Evolutionary conservation across 1,284 basidiomycete genomes (phyloP).

Genomic region (Rhizopogon parksii): DNA sequence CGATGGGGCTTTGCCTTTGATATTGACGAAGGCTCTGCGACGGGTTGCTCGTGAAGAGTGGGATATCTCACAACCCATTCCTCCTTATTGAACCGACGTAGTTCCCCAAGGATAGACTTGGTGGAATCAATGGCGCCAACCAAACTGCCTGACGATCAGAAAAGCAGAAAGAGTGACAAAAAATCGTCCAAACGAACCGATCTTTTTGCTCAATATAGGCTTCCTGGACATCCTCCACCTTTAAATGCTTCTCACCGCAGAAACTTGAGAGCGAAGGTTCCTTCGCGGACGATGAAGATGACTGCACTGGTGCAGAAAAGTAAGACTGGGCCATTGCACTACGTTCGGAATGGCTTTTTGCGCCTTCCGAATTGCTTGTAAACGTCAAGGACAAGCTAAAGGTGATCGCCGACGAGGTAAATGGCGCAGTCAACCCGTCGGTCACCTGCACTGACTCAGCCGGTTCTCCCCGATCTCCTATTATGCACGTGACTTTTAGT

Average conservation of each 20-base stretch:
- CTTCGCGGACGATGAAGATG: neutral
- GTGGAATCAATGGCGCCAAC: slow-evolving; percentile 70
- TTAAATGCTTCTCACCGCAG: slow-evolving; percentile 39
- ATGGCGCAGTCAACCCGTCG: neutral
- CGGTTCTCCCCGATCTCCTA: neutral
- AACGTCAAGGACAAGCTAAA: slow-evolving; percentile 3
- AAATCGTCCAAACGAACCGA: slow-evolving; percentile 37
- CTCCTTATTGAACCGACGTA: slow-evolving; percentile 78
- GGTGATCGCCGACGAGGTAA: neutral
- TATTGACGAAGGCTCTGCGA: slow-evolving; percentile 19
- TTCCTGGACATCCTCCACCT: slow-evolving; percentile 65
- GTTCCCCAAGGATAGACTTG: slow-evolving; percentile 60
- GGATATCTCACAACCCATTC: slow-evolving; percentile 89
- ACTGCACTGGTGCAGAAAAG: neutral
- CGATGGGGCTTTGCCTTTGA: slow-evolving; percentile 30
- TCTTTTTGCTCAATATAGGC: slow-evolving; percentile 67
- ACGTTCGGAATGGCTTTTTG: neutral
- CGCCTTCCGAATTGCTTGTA: neutral
- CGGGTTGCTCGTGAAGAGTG: slow-evolving; percentile 36
- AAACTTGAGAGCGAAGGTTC: slow-evolving; percentile 10
- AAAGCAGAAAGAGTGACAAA: slow-evolving; percentile 4
- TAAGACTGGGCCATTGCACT: slow-evolving; percentile 5
- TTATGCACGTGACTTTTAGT: too few relatives aligned
- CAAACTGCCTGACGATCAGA: slow-evolving; percentile 42
- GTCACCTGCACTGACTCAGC: neutral